Evolutionary conservation across 345 rosid genomes (phyloP).

Genomic region (Raphanus raphanistrum): DNA sequence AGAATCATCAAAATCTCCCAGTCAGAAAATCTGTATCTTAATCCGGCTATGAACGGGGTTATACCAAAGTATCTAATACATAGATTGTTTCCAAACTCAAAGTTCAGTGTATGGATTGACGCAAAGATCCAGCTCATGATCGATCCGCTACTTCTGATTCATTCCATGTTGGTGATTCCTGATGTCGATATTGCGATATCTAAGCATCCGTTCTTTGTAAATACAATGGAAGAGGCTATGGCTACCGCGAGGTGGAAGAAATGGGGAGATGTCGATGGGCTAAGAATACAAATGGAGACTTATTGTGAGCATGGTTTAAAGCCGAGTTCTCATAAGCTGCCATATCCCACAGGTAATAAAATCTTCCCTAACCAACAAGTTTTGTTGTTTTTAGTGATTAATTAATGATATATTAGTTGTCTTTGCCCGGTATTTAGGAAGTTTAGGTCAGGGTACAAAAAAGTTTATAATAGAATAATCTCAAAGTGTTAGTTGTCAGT

Average conservation of each 20-base stretch:
- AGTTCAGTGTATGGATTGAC: conserved; percentile 85
- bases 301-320: conserved; percentile 79
- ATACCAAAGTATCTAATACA: conserved; percentile 79
- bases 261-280: conserved; percentile 61
- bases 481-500: conserved; percentile 1
- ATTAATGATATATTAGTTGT: background rate
- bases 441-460: conserved; percentile 9
- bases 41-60: conserved; percentile 90
- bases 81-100: conserved; percentile 76
- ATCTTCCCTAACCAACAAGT: conserved; percentile 10
- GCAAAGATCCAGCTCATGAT: conserved; percentile 81
- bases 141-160: conserved; percentile 74
- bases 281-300: conserved; percentile 80
- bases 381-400: background rate
- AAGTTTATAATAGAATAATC: background rate
- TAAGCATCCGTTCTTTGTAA: conserved; percentile 60
- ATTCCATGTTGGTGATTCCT: conserved; percentile 58
- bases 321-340: conserved; percentile 71
- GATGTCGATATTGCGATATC: conserved; percentile 75
- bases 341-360: conserved; percentile 72
- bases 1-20: conserved; percentile 51
- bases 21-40: conserved; percentile 42
- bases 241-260: conserved; percentile 96
- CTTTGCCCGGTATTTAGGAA: background rate
- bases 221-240: conserved; percentile 93